Evolutionary conservation across 2,329 filamentous ascomycete species (phyloP).

Genomic region (Pseudopithomyces chartarum): DNA sequence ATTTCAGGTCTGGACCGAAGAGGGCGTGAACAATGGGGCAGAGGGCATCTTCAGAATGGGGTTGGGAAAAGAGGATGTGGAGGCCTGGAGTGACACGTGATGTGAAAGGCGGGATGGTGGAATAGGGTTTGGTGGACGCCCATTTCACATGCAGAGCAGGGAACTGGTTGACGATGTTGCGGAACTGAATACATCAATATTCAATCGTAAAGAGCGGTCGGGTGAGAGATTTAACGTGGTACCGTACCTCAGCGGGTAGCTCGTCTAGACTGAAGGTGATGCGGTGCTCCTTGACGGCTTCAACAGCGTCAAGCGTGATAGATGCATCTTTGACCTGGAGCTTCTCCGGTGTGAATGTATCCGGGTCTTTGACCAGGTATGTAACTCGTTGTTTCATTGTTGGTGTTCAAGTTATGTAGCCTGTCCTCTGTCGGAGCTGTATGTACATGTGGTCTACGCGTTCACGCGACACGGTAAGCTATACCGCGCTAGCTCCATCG

Average conservation of each 20-base stretch:
- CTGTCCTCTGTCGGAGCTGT: neutral
- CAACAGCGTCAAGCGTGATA: constrained; percentile 63
- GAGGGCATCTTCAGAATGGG: constrained; percentile 46
- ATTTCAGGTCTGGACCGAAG: constrained; percentile 63
- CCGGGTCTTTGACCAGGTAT: constrained; percentile 69
- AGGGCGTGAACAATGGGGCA: constrained; percentile 63
- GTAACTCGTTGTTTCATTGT: constrained; percentile 77
- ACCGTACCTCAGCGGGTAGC: constrained; percentile 68
- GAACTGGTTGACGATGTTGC: constrained; percentile 64
- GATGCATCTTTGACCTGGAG: constrained; percentile 62
- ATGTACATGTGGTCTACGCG: neutral
- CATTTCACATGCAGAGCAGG: constrained; percentile 81
- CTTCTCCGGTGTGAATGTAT: constrained; percentile 67
- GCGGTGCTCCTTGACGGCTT: constrained; percentile 77
- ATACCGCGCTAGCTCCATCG: neutral
- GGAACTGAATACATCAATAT: constrained; percentile 53
- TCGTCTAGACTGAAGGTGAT: constrained; percentile 75
- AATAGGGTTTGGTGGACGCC: constrained; percentile 65
- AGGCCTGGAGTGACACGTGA: constrained; percentile 80
- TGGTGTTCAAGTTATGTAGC: constrained; percentile 4
- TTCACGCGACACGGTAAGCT: constrained; percentile 5
- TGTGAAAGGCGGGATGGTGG: constrained; percentile 69
- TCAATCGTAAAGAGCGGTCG: constrained; percentile 13
- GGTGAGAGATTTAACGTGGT: neutral
- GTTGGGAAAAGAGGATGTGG: constrained; percentile 77